Percentiles rank a stretch among this genome's conserved stretches.
Evolutionary conservation across 495 filamentous ascomycete species (phyloP).

Genomic region (Aspergillus carlsbadensis): DNA sequence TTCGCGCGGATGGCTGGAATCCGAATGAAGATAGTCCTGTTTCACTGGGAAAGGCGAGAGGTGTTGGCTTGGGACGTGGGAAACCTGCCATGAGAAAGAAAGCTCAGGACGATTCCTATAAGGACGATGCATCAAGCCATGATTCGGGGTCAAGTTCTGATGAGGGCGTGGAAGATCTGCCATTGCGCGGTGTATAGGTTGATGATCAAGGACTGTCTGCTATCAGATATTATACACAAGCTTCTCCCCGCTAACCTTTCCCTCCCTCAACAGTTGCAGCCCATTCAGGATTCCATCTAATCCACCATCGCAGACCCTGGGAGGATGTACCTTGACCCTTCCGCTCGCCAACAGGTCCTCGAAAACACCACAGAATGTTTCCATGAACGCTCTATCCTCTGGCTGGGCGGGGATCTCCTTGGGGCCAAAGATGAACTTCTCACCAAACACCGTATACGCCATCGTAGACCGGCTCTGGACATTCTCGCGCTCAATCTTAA

Average conservation of each 20-base stretch:
- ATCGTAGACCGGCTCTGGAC: constrained; percentile 24
- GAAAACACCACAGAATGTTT: constrained; percentile 31
- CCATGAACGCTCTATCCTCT: constrained; percentile 31
- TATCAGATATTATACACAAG: constrained; percentile 47
- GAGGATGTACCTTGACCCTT: constrained; percentile 47
- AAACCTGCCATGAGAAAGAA: too few relatives aligned
- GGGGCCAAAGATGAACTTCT: constrained; percentile 29
- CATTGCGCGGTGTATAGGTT: too few relatives aligned
- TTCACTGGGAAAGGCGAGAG: too few relatives aligned
- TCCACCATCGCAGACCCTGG: constrained; percentile 36
- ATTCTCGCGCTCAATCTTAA: constrained; percentile 23
- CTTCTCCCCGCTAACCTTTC: constrained; percentile 53
- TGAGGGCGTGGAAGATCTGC: too few relatives aligned
- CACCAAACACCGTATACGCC: constrained; percentile 33
- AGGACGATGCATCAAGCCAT: too few relatives aligned
- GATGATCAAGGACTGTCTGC: too few relatives aligned
- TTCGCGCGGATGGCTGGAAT: too few relatives aligned
- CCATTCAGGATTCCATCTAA: constrained; percentile 48
- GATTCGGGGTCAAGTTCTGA: too few relatives aligned
- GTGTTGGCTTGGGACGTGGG: too few relatives aligned
- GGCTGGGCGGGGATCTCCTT: constrained; percentile 25
- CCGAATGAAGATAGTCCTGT: too few relatives aligned
- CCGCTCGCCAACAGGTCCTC: constrained; percentile 43
- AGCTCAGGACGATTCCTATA: too few relatives aligned
- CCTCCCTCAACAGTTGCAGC: constrained; percentile 43